Evolutionary conservation across 352 stramenopile species (phyloP), one percentile per base, ranked within the genome.

Genomic region (Phytophthora citrophthora): DNA sequence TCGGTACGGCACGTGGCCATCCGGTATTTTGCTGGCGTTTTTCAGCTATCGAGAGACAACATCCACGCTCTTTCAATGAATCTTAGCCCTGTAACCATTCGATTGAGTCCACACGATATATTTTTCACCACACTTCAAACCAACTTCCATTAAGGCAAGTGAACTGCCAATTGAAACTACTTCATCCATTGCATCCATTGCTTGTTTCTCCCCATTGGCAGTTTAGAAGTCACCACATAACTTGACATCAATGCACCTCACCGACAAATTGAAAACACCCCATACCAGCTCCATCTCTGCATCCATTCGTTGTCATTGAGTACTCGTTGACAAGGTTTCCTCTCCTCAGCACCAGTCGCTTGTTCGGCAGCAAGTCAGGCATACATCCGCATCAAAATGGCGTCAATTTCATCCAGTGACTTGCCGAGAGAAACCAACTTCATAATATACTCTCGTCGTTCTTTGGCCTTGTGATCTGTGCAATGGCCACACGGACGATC

Each of bases 311-410:
- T 49, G 34, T 26, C 44, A 63, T 13, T 34, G 23, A 53, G 32
- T 1, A 20, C 56, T 50, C 16, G 18, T 15, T 20, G 5, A 8
- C 1, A 29, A 29, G 6, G 26, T 29, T 20, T 29, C 26, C 26
- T 29, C 6, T 34, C 53, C 40, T 18, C 18, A 5, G 13, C 31
- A 46, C 12, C 29, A 18, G 26, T 8, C 2, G 16, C 20, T 32
- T 24, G 36, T 48, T 46, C 36, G 23, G 41, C 31, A 4, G 29
- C 60, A 34, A 41, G 43, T 48, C 62, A 70, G 6, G 41, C 40
- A 15, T 70, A 69, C 60, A 73, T 70, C 11, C 65, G 59, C 59
- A 58, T 26, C 18, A 69, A 36, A 36, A 70, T 69, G 16, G 32
- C 53, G 29, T 73, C 53, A 23, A 70, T 68, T 18, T 73, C 65